These are phyloP conservation scores for Cladosporium phlei DNA, from an alignment of 2,329 filamentous ascomycete species.

Conservation along the genomic window DNA sequence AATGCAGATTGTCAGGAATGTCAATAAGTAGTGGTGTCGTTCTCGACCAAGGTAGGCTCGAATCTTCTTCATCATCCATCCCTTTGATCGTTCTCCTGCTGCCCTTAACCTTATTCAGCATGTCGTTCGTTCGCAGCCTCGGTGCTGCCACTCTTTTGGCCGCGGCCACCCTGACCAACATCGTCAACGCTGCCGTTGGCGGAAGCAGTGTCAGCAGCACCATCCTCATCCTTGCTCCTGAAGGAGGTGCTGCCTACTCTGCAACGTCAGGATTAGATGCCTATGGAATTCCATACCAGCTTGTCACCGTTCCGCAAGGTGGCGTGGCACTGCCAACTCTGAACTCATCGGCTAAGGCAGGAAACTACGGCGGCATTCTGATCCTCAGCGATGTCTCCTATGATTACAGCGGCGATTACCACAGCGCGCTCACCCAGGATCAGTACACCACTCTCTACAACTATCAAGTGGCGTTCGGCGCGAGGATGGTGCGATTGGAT, in stretches of 20 bases:
- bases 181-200: constrained; percentile 5
- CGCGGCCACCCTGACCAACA: neutral
- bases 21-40: neutral
- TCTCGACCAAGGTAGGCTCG: neutral
- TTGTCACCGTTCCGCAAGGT: constrained; percentile 50
- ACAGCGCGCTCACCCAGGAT: constrained; percentile 50
- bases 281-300: constrained; percentile 58
- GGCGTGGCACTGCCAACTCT: constrained; percentile 51
- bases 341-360: constrained; percentile 44
- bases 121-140: constrained; percentile 1
- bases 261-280: constrained; percentile 53
- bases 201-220: constrained; percentile 34
- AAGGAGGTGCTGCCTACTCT: constrained; percentile 44
- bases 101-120: neutral
- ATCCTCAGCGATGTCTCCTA: constrained; percentile 52
- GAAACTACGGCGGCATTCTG: constrained; percentile 58
- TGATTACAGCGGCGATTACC: constrained; percentile 46
- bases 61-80: neutral
- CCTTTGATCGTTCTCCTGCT: neutral
- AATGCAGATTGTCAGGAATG: no score
- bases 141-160: neutral
- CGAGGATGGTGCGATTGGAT: constrained; percentile 58
- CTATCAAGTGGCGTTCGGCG: constrained; percentile 55
- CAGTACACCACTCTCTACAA: constrained; percentile 55
- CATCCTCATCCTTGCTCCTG: constrained; percentile 47